Evolutionary conservation across 2,329 filamentous ascomycete species (phyloP), one percentile per base, ranked within the genome.

Genomic region (Curvularia sp.): DNA sequence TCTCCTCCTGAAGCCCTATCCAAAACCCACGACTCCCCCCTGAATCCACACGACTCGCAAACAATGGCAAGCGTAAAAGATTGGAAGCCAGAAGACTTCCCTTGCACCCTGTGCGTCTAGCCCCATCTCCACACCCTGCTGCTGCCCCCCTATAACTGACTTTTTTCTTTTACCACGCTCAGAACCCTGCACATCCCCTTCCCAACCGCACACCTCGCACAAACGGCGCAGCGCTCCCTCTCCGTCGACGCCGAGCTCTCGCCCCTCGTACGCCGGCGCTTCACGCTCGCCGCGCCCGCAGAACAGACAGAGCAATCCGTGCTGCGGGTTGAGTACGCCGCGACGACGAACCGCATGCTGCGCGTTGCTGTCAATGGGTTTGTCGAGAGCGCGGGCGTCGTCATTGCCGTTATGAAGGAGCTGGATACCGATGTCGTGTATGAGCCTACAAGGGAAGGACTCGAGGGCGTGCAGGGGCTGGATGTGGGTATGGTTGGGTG

Each of bases 291-390:
- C 23, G 60, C 66, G 3, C 53, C 56, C 28, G 6, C 49, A 15
- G 15, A 28, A 6, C 32, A 39, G 41, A 54, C 34, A n/a, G 25
- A 48, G 63, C 15, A 52, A 13, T 67, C 80, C 1, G 78, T 93
- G 4, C 81, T 98, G 48, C 83, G 84, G 59, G 89, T 91, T 9
- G 85, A 89, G 59, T 98, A 98, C 79, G 85, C 84, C 53, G 95
- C 95, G 1, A 92, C 92, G 0, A 98, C 95, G 19, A 97, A 97
- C 75, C 89, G 95, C 67, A 98, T 98, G 94, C 84, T 99, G 57
- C 89, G 95, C 43, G 95, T 99, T 2, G 91, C 94, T 3, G 93
- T 97, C 55, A 98, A 98, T 79, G 92, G 93, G 9, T 97, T 97
- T 78, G 93, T 98, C 83, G 94, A 98, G 71, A 96, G 90, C 67